Conservation (phyloP, 1,284 basidiomycete genomes). For the Melampsora americana region DNA sequence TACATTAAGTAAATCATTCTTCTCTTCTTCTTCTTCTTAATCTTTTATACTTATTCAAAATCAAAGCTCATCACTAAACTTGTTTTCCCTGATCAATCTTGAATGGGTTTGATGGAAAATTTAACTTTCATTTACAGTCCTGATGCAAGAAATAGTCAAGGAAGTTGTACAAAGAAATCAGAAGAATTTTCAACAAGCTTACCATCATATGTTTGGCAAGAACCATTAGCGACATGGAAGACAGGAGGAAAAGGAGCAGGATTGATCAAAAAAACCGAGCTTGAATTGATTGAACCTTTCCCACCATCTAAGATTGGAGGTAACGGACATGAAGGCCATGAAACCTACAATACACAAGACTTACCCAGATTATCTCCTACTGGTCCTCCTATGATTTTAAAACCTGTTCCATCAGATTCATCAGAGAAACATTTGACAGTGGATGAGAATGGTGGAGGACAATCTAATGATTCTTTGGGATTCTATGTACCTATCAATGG, state of each 20-base stretch:
- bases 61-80: background rate
- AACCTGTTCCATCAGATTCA: constrained; percentile 26
- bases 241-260: constrained; percentile 32
- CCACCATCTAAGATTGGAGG: constrained; percentile 32
- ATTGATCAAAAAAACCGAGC: constrained; percentile 21
- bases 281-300: constrained; percentile 24
- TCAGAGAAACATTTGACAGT: background rate
- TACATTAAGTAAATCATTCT: constrained; percentile 42
- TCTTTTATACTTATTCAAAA: background rate
- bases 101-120: background rate
- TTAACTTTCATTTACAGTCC: constrained; percentile 1
- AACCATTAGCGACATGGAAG: constrained; percentile 21
- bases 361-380: constrained; percentile 24
- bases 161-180: constrained; percentile 13
- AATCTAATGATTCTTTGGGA: constrained; percentile 12
- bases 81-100: background rate
- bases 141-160: constrained; percentile 32
- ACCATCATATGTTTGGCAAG: constrained; percentile 11
- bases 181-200: constrained; percentile 9
- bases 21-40: background rate
- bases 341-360: constrained; percentile 23
- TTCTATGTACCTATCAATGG: constrained; percentile 23
- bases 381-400: constrained; percentile 9
- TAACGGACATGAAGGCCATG: constrained; percentile 13
- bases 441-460: constrained; percentile 23